Percentiles rank a stretch among this genome's conserved stretches.
phyloP scores from a whole-genome alignment of 306 rosid genomes.

The Pachyrhizus erosus region DNA sequence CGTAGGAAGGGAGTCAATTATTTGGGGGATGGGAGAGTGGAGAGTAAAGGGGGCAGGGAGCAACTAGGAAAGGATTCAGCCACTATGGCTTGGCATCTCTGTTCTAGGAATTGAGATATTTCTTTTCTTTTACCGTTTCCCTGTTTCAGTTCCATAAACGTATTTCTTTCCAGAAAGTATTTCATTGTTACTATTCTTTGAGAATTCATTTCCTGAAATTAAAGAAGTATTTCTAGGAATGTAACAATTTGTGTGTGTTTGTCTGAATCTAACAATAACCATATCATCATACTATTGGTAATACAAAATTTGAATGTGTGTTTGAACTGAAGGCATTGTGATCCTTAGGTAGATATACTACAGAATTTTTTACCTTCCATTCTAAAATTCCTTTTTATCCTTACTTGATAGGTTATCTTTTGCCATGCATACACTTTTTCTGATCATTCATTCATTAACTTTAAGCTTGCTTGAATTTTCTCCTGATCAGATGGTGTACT shows the following conservation, averaged over 20 bases:
- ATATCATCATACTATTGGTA: neutral
- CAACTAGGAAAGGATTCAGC: neutral
- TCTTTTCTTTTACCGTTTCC: neutral
- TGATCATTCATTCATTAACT: neutral
- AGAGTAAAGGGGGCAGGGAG: neutral
- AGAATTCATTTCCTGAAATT: neutral
- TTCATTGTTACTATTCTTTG: neutral
- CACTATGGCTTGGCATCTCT: neutral
- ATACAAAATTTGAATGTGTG: neutral
- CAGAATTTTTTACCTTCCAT: neutral
- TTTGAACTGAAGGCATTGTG: slow-evolving; percentile 10
- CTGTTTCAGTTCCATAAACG: neutral
- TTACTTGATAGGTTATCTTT: neutral
- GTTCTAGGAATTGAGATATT: slow-evolving; percentile 6
- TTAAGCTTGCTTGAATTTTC: neutral
- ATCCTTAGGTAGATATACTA: neutral
- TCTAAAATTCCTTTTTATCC: neutral
- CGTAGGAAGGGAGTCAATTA: neutral
- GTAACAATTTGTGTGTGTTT: neutral
- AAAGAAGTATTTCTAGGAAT: neutral
- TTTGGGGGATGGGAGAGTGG: neutral
- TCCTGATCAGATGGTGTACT: neutral
- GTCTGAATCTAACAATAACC: neutral
- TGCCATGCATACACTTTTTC: neutral
- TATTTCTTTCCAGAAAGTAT: neutral